Evolutionary conservation across 2,329 filamentous ascomycete species (phyloP).

Genomic region (Aaosphaeria arxii): DNA sequence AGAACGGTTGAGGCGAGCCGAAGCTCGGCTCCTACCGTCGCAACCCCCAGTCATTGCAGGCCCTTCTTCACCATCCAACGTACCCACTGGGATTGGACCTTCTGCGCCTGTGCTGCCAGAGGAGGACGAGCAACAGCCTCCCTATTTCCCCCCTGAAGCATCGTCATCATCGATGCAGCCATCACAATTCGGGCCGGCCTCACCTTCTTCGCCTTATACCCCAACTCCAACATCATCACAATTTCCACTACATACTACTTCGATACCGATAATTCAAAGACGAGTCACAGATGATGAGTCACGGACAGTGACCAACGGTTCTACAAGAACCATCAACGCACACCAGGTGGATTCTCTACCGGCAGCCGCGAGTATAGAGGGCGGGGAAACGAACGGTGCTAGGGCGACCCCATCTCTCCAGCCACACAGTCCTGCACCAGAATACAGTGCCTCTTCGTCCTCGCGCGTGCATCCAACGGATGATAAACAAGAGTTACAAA

Average conservation of each 20-base stretch:
- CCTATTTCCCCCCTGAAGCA: conserved; percentile 19
- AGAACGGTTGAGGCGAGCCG: conserved; percentile 72
- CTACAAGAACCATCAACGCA: conserved; percentile 22
- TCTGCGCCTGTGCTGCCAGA: conserved; percentile 36
- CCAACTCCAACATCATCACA: conserved; percentile 14
- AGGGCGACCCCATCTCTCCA: conserved; percentile 20
- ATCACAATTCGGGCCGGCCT: conserved; percentile 20
- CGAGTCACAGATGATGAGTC: conserved; percentile 9
- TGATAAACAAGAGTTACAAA: conserved; percentile 77
- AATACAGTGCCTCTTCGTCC: conserved; percentile 27
- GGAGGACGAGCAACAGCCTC: conserved; percentile 23
- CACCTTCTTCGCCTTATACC: conserved; percentile 14
- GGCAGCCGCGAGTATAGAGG: conserved; percentile 8
- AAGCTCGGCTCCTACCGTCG: conserved; percentile 77
- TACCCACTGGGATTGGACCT: conserved; percentile 26
- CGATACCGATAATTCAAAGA: conserved; percentile 11
- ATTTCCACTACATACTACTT: not conserved
- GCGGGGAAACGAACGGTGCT: not conserved
- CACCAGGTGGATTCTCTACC: conserved; percentile 4
- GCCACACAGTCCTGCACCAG: conserved; percentile 12
- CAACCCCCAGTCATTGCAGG: conserved; percentile 59
- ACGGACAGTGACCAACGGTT: conserved; percentile 14
- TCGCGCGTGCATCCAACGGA: conserved; percentile 49
- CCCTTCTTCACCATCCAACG: conserved; percentile 42
- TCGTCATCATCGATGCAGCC: conserved; percentile 16